A percentile compares a stretch with the other conserved stretches of the same genome.
phyloP scores from a whole-genome alignment of 2,329 filamentous ascomycete genomes.

The Ambrosiella beaveri region DNA sequence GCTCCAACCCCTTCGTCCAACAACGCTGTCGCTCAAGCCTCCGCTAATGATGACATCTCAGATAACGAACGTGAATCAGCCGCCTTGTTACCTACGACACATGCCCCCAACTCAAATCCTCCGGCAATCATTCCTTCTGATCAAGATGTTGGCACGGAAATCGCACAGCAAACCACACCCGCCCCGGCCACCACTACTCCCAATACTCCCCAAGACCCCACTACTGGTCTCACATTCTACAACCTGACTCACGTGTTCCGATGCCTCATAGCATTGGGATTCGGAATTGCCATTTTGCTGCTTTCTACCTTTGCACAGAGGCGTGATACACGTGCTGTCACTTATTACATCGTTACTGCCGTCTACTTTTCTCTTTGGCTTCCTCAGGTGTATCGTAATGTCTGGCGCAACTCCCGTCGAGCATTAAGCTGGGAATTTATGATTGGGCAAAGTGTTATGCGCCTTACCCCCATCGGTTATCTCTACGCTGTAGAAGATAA shows the following conservation, averaged over 20 bases:
- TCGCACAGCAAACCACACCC: constrained; percentile 23
- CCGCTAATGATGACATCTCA: neutral
- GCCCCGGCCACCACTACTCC: neutral
- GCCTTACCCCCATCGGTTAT: constrained; percentile 67
- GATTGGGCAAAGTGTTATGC: constrained; percentile 61
- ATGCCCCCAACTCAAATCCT: constrained; percentile 11
- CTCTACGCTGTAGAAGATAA: constrained; percentile 68
- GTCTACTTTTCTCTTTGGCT: constrained; percentile 79
- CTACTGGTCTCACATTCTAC: constrained; percentile 17
- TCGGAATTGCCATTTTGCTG: constrained; percentile 39
- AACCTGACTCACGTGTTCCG: constrained; percentile 40
- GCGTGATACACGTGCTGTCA: constrained; percentile 33
- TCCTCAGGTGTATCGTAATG: constrained; percentile 82
- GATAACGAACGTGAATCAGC: constrained; percentile 4
- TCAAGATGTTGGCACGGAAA: constrained; percentile 45
- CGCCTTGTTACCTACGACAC: constrained; percentile 5
- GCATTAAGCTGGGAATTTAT: constrained; percentile 88
- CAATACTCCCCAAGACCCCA: constrained; percentile 22
- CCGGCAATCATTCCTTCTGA: constrained; percentile 46
- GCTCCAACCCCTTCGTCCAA: constrained; percentile 13
- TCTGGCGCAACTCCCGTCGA: constrained; percentile 76
- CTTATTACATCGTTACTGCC: constrained; percentile 48
- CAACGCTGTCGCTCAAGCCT: constrained; percentile 13
- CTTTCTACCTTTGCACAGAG: constrained; percentile 46
- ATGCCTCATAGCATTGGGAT: constrained; percentile 37